A percentile compares a stretch with the other conserved stretches of the same genome.
These are phyloP conservation scores for Dactylellina parvicollis DNA, from an alignment of 2,329 filamentous ascomycete genomes.

Conservation along the genomic window DNA sequence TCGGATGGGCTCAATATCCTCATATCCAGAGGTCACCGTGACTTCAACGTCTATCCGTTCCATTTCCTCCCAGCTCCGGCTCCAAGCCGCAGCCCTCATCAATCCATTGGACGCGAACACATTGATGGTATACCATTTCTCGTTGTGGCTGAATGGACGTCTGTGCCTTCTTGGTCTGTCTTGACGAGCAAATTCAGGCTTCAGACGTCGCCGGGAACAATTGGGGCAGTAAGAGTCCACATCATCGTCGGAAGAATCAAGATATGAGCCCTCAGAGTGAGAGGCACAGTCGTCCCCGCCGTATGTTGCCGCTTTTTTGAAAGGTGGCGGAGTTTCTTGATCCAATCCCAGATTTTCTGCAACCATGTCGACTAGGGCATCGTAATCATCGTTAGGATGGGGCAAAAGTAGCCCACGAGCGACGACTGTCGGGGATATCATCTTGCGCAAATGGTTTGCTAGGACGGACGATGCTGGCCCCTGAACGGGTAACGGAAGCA, in stretches of 20 bases:
- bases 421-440: conserved; percentile 76
- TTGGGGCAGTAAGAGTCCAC: conserved; percentile 52
- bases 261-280: conserved; percentile 62
- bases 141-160: conserved; percentile 56
- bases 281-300: conserved; percentile 63
- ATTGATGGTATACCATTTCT: conserved; percentile 78
- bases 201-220: conserved; percentile 51
- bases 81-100: conserved; percentile 91
- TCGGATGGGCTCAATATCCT: conserved; percentile 34
- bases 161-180: conserved; percentile 62
- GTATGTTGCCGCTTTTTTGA: conserved; percentile 60
- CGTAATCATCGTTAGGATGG: conserved; percentile 82
- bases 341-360: conserved; percentile 75
- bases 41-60: conserved; percentile 97
- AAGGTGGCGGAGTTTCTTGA: conserved; percentile 62
- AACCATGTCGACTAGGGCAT: conserved; percentile 79
- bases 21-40: conserved; percentile 43
- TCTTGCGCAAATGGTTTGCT: conserved; percentile 70
- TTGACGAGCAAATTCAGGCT: conserved; percentile 68
- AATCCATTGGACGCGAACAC: conserved; percentile 95
- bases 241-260: conserved; percentile 57
- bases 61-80: conserved; percentile 96
- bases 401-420: conserved; percentile 78
- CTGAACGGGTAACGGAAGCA: conserved; percentile 73
- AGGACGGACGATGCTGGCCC: conserved; percentile 71